These are phyloP conservation scores for Rhizophagus prolifer DNA, from an alignment of 192 early-diverging fungal genomes.

Conservation along the genomic window DNA sequence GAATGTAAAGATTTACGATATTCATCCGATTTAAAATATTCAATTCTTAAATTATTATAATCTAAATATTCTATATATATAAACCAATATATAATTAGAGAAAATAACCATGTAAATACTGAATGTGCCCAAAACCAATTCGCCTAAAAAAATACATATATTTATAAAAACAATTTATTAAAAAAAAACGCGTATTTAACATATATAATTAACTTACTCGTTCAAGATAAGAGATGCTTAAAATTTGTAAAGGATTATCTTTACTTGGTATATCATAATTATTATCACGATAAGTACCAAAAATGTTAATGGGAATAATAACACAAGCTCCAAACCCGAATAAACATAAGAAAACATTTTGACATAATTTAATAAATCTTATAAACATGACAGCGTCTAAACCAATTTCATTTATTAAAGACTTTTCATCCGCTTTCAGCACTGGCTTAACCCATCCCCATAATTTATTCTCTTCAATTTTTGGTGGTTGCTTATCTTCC, in stretches of 20 bases:
- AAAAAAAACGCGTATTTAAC: background rate
- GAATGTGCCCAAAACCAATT: constrained; percentile 65
- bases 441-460: constrained; percentile 66
- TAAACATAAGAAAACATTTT: constrained; percentile 56
- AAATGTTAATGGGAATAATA: constrained; percentile 60
- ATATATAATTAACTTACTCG: background rate
- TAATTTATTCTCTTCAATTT: constrained; percentile 52
- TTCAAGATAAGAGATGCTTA: background rate
- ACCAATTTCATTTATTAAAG: constrained; percentile 62
- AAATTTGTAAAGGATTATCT: constrained; percentile 27
- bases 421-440: constrained; percentile 55
- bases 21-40: constrained; percentile 57
- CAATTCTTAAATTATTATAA: constrained; percentile 51
- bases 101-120: constrained; percentile 59
- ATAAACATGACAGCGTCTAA: constrained; percentile 71
- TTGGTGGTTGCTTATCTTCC: constrained; percentile 60
- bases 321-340: constrained; percentile 56
- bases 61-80: constrained; percentile 51
- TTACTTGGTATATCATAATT: constrained; percentile 21
- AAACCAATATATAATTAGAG: constrained; percentile 51
- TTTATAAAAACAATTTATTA: constrained; percentile 11
- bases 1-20: constrained; percentile 66
- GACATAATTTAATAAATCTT: constrained; percentile 61
- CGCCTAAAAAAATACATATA: constrained; percentile 31
- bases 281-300: constrained; percentile 39